Conservation (phyloP, 2,329 filamentous ascomycete species). For the Fusarium piperis region DNA sequence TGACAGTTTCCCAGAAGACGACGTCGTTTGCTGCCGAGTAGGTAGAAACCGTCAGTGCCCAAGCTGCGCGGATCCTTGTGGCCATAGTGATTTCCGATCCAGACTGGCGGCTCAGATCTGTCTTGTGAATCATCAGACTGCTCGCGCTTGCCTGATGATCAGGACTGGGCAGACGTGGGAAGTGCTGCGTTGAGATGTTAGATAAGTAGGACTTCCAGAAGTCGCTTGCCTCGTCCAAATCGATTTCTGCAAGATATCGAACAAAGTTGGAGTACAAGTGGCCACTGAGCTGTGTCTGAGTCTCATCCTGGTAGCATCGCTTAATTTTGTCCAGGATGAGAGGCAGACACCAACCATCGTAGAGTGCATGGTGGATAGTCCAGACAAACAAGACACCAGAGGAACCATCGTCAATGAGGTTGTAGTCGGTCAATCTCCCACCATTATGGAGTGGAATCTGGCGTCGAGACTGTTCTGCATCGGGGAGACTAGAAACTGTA, state of each 20-base stretch:
- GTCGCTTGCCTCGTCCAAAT: background rate
- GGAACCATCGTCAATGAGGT: background rate
- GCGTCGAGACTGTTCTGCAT: background rate
- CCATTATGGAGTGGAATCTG: constrained; percentile 23
- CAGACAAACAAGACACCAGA: constrained; percentile 27
- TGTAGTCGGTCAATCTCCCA: constrained; percentile 12
- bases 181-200: constrained; percentile 26
- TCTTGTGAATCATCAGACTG: constrained; percentile 26
- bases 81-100: constrained; percentile 30
- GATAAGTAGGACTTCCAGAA: constrained; percentile 34
- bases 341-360: constrained; percentile 43
- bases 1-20: constrained; percentile 38
- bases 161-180: constrained; percentile 29
- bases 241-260: constrained; percentile 1
- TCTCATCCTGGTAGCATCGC: constrained; percentile 12
- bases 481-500: background rate
- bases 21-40: constrained; percentile 32
- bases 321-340: constrained; percentile 35
- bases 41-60: constrained; percentile 31
- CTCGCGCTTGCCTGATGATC: constrained; percentile 30
- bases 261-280: constrained; percentile 27
- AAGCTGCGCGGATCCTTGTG: constrained; percentile 35
- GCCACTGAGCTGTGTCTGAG: background rate
- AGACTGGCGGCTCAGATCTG: background rate
- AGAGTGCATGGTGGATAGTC: constrained; percentile 42